Base-by-base conservation (phyloP, 2,329 filamentous ascomycete species). In the Mariannaea elegans region DNA sequence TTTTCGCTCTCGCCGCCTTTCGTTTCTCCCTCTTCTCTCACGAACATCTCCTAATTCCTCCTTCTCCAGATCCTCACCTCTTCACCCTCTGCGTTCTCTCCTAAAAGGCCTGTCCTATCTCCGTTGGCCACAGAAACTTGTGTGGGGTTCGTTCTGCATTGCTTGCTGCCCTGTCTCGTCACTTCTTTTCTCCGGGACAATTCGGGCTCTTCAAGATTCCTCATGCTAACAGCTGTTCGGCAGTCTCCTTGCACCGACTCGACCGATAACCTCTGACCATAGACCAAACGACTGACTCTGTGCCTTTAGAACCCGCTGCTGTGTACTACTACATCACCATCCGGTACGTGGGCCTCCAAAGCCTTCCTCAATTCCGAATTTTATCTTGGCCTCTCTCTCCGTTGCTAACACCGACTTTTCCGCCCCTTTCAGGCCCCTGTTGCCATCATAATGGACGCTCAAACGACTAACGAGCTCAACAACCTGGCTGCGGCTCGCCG, bases 401-500 rank as follows among this genome's bases (percentile, higher is more conserved):
- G 19, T 57, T 59, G 44, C 67, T 68, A 48, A 69, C 36, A 13
- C 21, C 38, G 12, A 32, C 12, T n/a, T 46, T 61, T 48, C 18
- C 36, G 34, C 13, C n/a, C 32, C 27, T 38, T 29, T 46, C 7
- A 66, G 88, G 86, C 84, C 64, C 85, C 86, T 34, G 80, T 88
- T 66, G 85, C 83, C 63, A 81, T 84, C 70, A 80, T 86, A 71
- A 84, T 82, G 76, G 80, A 85, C 73, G 74, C 77, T 56, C 78
- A 86, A 80, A 83, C 85, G 55, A 75, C 79, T 55, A 72, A 74
- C 66, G 86, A 88, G 77, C 77, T 88, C 64, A 82, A 81, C 71
- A 86, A 85, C 73, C 80, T 88, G 46, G 84, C 84, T 69, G 82
- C 82, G 62, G 73, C 85, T 66, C 84, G 85, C 72, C 81, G 81